Percentiles rank a stretch among this genome's conserved stretches.
These are phyloP conservation scores for Nakaseomyces uthaithaninus DNA, from an alignment of 1,139 yeast species.

Conservation along the genomic window DNA sequence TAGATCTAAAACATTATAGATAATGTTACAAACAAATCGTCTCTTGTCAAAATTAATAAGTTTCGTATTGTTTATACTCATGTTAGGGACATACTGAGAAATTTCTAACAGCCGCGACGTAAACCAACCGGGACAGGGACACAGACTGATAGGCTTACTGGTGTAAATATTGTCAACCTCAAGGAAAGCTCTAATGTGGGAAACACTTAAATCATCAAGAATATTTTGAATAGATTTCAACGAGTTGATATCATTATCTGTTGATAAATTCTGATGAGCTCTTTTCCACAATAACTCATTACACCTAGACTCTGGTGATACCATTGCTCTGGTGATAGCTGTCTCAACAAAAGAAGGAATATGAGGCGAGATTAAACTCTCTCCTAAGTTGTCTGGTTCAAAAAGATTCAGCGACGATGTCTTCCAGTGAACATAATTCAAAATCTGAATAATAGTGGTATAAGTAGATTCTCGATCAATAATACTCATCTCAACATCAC, in stretches of 20 bases:
- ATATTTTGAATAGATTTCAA: slow-evolving; percentile 18
- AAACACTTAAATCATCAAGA: slow-evolving; percentile 19
- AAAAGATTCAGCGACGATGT: slow-evolving; percentile 60
- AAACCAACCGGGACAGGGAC: slow-evolving; percentile 87
- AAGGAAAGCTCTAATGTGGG: slow-evolving; percentile 20
- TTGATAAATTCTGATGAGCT: slow-evolving; percentile 18
- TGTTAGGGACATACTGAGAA: slow-evolving; percentile 60
- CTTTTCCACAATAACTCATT: slow-evolving; percentile 35
- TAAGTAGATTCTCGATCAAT: slow-evolving; percentile 64
- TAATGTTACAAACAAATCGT: slow-evolving; percentile 50
- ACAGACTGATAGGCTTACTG: slow-evolving; percentile 43
- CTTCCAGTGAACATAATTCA: slow-evolving; percentile 59
- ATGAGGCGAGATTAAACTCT: slow-evolving; percentile 37
- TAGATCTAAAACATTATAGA: slow-evolving; percentile 44
- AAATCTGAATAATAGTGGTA: slow-evolving; percentile 58
- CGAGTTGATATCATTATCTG: background rate
- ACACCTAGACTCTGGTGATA: slow-evolving; percentile 72
- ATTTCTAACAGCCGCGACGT: slow-evolving; percentile 53
- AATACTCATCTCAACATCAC: slow-evolving; percentile 47
- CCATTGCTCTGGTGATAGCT: slow-evolving; percentile 65
- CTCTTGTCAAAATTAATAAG: slow-evolving; percentile 62
- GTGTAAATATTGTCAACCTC: slow-evolving; percentile 37
- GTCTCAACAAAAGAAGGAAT: slow-evolving; percentile 85
- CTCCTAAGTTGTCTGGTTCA: slow-evolving; percentile 26
- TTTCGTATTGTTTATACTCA: slow-evolving; percentile 49